Evolutionary conservation across 2,329 filamentous ascomycete genomes (phyloP), one percentile per base, ranked within the genome.

Genomic region (Mariannaea elegans): DNA sequence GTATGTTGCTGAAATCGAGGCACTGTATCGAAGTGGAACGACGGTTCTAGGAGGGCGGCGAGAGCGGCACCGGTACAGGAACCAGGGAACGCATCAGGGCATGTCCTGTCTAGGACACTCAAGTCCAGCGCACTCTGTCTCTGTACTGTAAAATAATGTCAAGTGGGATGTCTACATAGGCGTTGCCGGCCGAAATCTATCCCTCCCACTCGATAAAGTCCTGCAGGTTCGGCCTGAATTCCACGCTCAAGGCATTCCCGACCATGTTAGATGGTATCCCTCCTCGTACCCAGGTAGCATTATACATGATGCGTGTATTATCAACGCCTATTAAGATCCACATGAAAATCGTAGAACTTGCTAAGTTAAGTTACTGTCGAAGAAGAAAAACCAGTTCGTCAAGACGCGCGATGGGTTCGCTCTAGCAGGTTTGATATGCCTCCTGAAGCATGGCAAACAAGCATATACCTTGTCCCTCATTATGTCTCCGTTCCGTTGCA

Each of bases 11-110:
- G n/a, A 49, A 39, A 31, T 56, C 38, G 19, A 29, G n/a, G 31
- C 36, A 49, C 32, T 19, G 45, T 27, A 46, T 51, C 54, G 21
- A 19, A n/a, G 39, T 50, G 41, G 47, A 57, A 51, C 39, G 41
- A 51, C 39, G 18, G 10, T 7, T 32, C 3, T 7, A 39, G 38
- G 36, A 13, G 45, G 32, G 42, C 8, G 12, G 34, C n/a, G n/a
- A n/a, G n/a, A n/a, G n/a, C n/a, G n/a, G n/a, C n/a, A n/a, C n/a
- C n/a, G n/a, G n/a, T n/a, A n/a, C n/a, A n/a, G n/a, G n/a, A n/a
- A n/a, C n/a, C n/a, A n/a, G n/a, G n/a, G n/a, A n/a, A n/a, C n/a
- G n/a, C n/a, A n/a, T n/a, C n/a, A n/a, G n/a, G n/a, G n/a, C n/a
- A n/a, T n/a, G n/a, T n/a, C n/a, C n/a, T n/a, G n/a, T n/a, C n/a